A percentile compares a stretch with the other conserved stretches of the same genome.
These are phyloP conservation scores for Fusarium pseudocircinatum DNA, from an alignment of 2,329 filamentous ascomycete genomes.

Conservation along the genomic window DNA sequence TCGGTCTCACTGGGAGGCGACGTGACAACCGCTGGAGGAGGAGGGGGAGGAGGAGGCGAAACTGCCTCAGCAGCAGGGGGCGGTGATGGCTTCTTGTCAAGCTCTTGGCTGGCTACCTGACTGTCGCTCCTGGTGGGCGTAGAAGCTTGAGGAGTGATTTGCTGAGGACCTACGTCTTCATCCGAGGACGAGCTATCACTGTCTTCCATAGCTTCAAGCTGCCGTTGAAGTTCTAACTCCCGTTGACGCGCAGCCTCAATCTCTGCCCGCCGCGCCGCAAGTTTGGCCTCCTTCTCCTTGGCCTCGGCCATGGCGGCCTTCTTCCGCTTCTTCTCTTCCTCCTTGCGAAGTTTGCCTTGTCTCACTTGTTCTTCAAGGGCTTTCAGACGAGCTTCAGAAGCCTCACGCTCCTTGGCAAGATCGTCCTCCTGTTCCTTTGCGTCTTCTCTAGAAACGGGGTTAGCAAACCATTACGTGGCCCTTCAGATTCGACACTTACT, in stretches of 20 bases:
- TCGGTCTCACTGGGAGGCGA: slow-evolving; percentile 72
- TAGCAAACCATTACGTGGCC: slow-evolving; percentile 28
- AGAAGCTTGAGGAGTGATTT: slow-evolving; percentile 71
- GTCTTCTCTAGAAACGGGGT: slow-evolving; percentile 67
- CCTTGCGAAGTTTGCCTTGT: slow-evolving; percentile 93
- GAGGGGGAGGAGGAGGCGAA: slow-evolving; percentile 44
- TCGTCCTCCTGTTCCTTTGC: slow-evolving; percentile 82
- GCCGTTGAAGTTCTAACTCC: slow-evolving; percentile 87
- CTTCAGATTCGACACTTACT: slow-evolving; percentile 70
- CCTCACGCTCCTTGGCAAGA: slow-evolving; percentile 80
- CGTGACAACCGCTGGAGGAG: slow-evolving; percentile 60
- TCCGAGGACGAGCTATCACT: slow-evolving; percentile 81
- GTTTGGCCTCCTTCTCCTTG: slow-evolving; percentile 85
- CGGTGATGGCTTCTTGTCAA: slow-evolving; percentile 62
- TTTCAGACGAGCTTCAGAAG: slow-evolving; percentile 82
- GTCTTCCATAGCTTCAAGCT: slow-evolving; percentile 79
- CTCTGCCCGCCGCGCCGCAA: slow-evolving; percentile 87
- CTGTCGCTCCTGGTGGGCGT: slow-evolving; percentile 65
- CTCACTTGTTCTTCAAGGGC: slow-evolving; percentile 94
- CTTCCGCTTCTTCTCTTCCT: slow-evolving; percentile 93
- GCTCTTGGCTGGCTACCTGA: slow-evolving; percentile 63
- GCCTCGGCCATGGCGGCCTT: slow-evolving; percentile 88
- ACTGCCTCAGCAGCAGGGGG: slow-evolving; percentile 54
- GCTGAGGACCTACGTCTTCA: slow-evolving; percentile 81
- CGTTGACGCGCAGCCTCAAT: slow-evolving; percentile 91